Percentiles rank a stretch among this genome's conserved stretches.
phyloP scores from a whole-genome alignment of 345 rosid genomes.

The Eucalyptus marginata region DNA sequence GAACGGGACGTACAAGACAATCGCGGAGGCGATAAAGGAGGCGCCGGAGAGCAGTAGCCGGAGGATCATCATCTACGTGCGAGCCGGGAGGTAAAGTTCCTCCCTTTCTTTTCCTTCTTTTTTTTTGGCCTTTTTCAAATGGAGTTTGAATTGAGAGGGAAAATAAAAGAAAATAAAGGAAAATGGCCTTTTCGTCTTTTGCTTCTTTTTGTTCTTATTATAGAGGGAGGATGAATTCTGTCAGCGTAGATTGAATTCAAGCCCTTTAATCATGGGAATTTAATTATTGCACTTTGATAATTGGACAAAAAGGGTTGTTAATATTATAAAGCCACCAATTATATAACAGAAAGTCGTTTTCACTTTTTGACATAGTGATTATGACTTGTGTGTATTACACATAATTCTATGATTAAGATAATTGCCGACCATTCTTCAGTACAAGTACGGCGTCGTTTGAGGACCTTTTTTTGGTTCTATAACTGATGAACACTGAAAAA shows the following conservation, averaged over 20 bases:
- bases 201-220: neutral
- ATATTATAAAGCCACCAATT: neutral
- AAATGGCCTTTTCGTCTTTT: neutral
- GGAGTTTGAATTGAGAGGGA: neutral
- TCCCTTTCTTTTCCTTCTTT: too few relatives aligned
- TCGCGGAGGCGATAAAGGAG: conserved; percentile 78
- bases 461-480: neutral
- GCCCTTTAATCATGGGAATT: neutral
- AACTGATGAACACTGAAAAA: neutral
- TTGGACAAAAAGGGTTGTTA: neutral
- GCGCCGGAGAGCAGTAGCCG: conserved; percentile 65
- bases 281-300: neutral
- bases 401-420: neutral
- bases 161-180: neutral
- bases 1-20: conserved; percentile 68
- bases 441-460: neutral
- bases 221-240: neutral
- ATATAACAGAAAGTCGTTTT: neutral
- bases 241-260: neutral
- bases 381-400: neutral
- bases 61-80: conserved; percentile 71
- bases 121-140: neutral
- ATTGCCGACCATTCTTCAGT: neutral
- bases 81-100: conserved; percentile 78
- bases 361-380: neutral